Percentiles rank a stretch among this genome's conserved stretches.
Conservation (phyloP, 176 grass and related monocot species). For the Musa schizocarpa region DNA sequence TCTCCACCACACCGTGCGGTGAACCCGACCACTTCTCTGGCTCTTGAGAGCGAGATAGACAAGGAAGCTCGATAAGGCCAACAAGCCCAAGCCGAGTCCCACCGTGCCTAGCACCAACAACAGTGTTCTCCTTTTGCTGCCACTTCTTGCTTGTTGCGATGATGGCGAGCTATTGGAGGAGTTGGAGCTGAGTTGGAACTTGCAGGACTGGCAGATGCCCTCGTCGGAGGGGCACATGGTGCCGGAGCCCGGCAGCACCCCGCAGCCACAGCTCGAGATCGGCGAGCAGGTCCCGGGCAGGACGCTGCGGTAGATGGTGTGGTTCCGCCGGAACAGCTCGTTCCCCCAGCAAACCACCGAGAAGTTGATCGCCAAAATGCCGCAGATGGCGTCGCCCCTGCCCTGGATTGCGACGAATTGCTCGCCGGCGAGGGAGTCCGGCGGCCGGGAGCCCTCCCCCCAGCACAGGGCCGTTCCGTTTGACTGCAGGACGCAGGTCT, state of each 20-base stretch:
- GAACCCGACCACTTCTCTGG: conserved; percentile 14
- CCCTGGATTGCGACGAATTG: conserved; percentile 54
- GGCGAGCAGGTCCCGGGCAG: conserved; percentile 52
- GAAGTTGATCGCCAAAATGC: conserved; percentile 41
- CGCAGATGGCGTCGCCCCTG: conserved; percentile 66
- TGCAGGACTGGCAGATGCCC: conserved; percentile 49
- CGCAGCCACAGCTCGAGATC: conserved; percentile 25
- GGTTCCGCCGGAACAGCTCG: conserved; percentile 15
- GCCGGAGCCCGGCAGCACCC: conserved; percentile 24
- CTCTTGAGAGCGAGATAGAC: conserved; percentile 22
- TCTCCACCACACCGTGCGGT: conserved; percentile 11
- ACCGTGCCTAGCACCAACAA: neutral
- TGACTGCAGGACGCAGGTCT: conserved; percentile 52
- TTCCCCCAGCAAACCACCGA: conserved; percentile 68
- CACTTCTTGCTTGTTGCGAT: neutral
- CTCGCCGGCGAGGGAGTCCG: conserved; percentile 2
- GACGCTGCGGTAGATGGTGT: conserved; percentile 29
- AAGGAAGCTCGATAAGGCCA: conserved; percentile 5
- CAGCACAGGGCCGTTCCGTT: conserved; percentile 44
- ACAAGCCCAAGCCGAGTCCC: neutral
- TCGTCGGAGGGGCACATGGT: conserved; percentile 31
- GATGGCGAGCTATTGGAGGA: neutral
- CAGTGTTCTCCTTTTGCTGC: neutral
- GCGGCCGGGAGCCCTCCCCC: conserved; percentile 28
- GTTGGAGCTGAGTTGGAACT: neutral